phyloP scores from a whole-genome alignment of 1,284 basidiomycete genomes.

The Cryptococcus hybrid region DNA sequence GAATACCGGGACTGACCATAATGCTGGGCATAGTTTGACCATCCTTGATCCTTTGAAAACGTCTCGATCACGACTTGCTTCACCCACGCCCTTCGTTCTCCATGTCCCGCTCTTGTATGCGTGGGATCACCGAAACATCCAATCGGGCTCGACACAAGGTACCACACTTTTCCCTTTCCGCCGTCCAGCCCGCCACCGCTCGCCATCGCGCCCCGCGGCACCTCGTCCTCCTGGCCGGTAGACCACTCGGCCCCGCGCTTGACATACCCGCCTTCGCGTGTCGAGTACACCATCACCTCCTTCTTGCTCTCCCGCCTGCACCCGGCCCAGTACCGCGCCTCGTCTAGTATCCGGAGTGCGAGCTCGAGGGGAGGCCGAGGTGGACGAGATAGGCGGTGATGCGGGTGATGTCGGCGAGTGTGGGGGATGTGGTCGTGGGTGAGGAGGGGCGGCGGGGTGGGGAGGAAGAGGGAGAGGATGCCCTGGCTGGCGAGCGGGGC shows the following conservation, averaged over 20 bases:
- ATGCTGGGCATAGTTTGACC: constrained; percentile 19
- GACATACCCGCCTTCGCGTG: not conserved
- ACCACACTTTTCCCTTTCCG: constrained; percentile 30
- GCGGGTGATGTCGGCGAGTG: constrained; percentile 9
- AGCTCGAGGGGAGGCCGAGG: constrained; percentile 27
- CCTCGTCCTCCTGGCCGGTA: constrained; percentile 29
- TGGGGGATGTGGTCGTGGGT: constrained; percentile 19
- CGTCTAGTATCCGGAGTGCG: constrained; percentile 26
- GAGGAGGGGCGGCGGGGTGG: constrained; percentile 8
- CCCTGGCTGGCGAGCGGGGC: not conserved
- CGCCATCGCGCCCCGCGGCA: not conserved
- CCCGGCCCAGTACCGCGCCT: constrained; percentile 23
- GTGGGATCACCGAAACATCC: constrained; percentile 20
- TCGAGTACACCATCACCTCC: constrained; percentile 23
- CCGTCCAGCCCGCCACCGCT: constrained; percentile 21
- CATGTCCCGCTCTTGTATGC: not conserved
- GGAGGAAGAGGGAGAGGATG: constrained; percentile 24
- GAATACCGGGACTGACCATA: constrained; percentile 28
- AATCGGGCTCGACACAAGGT: constrained; percentile 25
- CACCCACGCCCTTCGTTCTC: constrained; percentile 16
- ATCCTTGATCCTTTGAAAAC: constrained; percentile 41
- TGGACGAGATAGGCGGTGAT: constrained; percentile 12
- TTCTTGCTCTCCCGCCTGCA: constrained; percentile 19
- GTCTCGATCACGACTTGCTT: constrained; percentile 32
- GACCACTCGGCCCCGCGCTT: constrained; percentile 9